Evolutionary conservation across 306 rosid species (phyloP), one percentile per base, ranked within the genome.

Genomic region (Leucaena leucocephala): DNA sequence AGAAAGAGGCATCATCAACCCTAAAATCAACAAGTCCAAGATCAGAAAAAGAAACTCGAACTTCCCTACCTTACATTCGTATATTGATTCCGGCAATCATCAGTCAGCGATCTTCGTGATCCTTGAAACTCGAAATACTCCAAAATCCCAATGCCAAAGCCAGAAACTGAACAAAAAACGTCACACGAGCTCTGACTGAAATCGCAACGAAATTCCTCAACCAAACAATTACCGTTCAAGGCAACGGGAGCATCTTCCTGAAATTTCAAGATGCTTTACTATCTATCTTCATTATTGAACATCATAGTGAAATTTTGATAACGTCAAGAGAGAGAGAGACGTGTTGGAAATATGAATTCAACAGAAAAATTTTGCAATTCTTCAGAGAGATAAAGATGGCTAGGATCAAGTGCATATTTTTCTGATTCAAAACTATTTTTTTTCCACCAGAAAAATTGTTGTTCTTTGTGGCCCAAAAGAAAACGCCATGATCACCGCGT

Each of bases 1-100:
- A 33, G 66, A 57, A 71, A 63, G 61, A 38, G 46, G 42, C 81
- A 66, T 82, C 66, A 78, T 8, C 71, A 90, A 82, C 85, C 90
- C 84, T 83, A 90, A 74, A 85, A 73, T 38, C 43, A 63, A 48
- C 59, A 22, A 42, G 72, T 48, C 42, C 74, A 55, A 71, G 36
- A 46, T 49, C 19, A 49, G n/a, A 49, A 49, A 49, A 49, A 49
- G 3, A 15, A 11, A 12, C 16, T 12, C 16, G 50, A 46, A 46
- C 50, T 46, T 46, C 15, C 50, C 50, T 12, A 11, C 50, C 50
- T 4, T 27, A 19, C 75, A 27, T 67, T 35, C 49, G n/a, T 22
- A 66, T 10, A 27, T 34, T 12, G 59, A 7, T 17, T 74, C 40
- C 8, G 68, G 82, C 45, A 81, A 82, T 72, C 74, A 73, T 62